Evolutionary conservation across 371 early-diverging fungal genomes (phyloP), one percentile per base, ranked within the genome.

Genomic region (Syncephalastrum contaminatum): DNA sequence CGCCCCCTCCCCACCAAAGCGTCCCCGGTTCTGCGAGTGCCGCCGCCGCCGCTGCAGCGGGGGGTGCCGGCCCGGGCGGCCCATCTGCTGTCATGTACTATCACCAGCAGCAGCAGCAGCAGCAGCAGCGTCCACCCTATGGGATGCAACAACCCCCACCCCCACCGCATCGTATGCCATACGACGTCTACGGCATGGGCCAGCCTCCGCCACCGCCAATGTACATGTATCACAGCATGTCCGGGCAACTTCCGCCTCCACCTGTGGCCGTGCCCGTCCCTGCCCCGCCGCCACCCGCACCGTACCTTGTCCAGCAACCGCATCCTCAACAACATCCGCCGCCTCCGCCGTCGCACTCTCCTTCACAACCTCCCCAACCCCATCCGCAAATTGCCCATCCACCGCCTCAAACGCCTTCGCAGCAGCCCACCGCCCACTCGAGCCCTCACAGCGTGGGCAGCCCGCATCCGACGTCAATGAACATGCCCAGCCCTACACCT

Each of bases 171-270:
- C 59, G 36, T 52, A 58, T 54, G 52, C 63, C 10, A 51, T 75
- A 71, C 53, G 75, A 75, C 22, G 54, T 75, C 62, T 75, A 75
- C 62, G 62, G 63, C 30, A 59, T 69, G 49, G 60, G 59, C 16
- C 67, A 62, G 15, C 65, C 57, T n/a, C 63, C 56, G 6, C 62
- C 54, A 15, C 69, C 61, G 43, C 72, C 63, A 10, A 67, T 70
- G 67, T 73, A 71, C 54, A 69, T 73, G 67, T 25, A 63, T 27
- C 70, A 70, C 45, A 68, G 67, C 61, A 59, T 18, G n/a, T 24
- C 4, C 27, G 30, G n/a, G 12, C 14, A 39, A 24, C 53, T 59
- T 6, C 36, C 50, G 16, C 58, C 64, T 60, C 57, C 61, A 53
- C 20, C 56, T 24, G 52, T 55, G 42, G 52, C 54, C 22, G 59